phyloP scores from a whole-genome alignment of 805 yeast genomes.

The Teunomyces barrocoloradensis region DNA sequence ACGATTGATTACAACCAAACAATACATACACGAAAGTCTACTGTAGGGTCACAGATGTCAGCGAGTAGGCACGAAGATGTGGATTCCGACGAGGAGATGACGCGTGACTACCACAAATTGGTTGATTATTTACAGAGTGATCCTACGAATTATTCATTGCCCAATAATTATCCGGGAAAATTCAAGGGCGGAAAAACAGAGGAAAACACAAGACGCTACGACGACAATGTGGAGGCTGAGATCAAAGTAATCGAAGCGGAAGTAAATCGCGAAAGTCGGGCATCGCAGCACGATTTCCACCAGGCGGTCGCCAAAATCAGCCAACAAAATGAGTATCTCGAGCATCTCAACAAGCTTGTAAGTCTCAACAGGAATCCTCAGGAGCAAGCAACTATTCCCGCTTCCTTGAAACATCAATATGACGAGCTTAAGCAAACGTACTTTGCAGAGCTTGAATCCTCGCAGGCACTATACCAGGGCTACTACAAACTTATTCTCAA shows the following conservation, averaged over 20 bases:
- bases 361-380: conserved; percentile 14
- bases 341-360: conserved; percentile 19
- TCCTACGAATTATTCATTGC: conserved; percentile 12
- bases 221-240: neutral
- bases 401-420: conserved; percentile 13
- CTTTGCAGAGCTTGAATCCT: conserved; percentile 25
- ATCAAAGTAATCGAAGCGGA: neutral
- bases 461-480: conserved; percentile 27
- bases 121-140: conserved; percentile 1
- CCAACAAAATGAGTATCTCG: conserved; percentile 18
- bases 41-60: neutral
- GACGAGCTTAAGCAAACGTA: conserved; percentile 23
- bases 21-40: conserved; percentile 8
- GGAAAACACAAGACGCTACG: neutral
- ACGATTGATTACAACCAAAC: conserved; percentile 34
- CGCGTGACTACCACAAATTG: conserved; percentile 8
- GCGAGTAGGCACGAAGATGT: conserved; percentile 5
- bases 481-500: conserved; percentile 29
- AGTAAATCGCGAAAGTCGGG: conserved; percentile 24
- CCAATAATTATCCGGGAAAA: conserved; percentile 21
- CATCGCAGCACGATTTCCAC: conserved; percentile 21
- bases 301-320: conserved; percentile 8
- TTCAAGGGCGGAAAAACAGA: neutral
- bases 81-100: conserved; percentile 12
- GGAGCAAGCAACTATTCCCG: conserved; percentile 9